Evolutionary conservation across 208 protist species (phyloP), one percentile per base, ranked within the genome.

Genomic region (Acanthamoeba royreba): DNA sequence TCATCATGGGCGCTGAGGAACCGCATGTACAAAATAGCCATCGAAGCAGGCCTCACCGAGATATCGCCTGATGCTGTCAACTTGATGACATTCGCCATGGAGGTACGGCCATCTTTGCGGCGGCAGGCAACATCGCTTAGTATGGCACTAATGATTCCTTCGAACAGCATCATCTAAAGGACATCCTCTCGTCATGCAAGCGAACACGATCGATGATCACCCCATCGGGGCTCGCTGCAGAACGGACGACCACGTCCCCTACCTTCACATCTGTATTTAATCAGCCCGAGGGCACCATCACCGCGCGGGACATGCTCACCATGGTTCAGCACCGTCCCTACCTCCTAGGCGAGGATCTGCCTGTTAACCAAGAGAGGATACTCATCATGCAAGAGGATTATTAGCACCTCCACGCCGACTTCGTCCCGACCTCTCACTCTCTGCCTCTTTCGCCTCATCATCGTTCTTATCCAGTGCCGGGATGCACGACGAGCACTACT

Each of bases 11-110:
- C 77, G 42, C 77, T 87, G 3, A 40, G 77, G 31, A 87, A 87
- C 19, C 42, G 77, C 28, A 87, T 87, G 47, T 87, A 87, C 77
- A 87, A 87, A 58, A 87, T 58, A 58, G 77, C 77, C 47, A 40
- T 42, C 13, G 77, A 87, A 28, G 46, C 42, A 22, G 77, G 77
- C 47, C 77, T 87, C 47, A 61, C 77, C 77, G 77, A 87, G n/a
- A 58, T 87, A 25, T 87, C 77, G 28, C 46, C 46, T 9, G 77
- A 87, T 15, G 42, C 46, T 22, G 77, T 87, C 1, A 55, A 28
- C 47, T 46, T 87, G 45, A 87, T 87, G 77, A 87, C 47, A 33
- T 46, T 58, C 77, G 77, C 77, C 47, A 49, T 87, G 46, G 77
- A 87, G 45, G 77, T 87, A 40, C 47, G n/a, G 31, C 8, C 74